Base-by-base conservation (phyloP, 352 stramenopile genomes). In the Globisporangium splendens region DNA sequence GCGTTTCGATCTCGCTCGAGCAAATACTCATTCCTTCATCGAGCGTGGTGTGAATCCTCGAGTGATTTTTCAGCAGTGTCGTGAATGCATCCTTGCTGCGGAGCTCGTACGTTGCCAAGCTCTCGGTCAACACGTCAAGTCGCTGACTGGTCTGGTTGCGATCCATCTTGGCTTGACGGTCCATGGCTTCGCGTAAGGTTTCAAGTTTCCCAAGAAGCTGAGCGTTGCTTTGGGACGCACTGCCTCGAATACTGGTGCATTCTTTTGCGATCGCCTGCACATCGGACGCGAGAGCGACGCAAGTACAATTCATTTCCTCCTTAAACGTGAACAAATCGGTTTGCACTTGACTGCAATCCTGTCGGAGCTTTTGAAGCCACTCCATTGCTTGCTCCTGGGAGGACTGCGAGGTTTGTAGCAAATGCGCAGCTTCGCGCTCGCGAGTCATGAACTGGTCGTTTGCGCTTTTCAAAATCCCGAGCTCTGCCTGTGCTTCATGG, bases 21-120 rank as follows among this genome's bases (percentile, higher is more conserved):
- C 67, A 85, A 21, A 88, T 83, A 10, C 49, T 58, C 73, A 88
- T 83, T 17, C 76, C 65, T 53, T 88, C 72, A 22, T 86, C 70
- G 15, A 88, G 58, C n/a, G 73, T 75, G 13, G 66, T 65, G 3
- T 73, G 72, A 42, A 86, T 83, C 10, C 66, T 59, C 24, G 66
- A 56, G 50, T 86, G 70, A 41, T 79, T 83, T 62, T 88, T 86
- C 21, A 86, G 52, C 24, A 86, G 44, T 10, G 66, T 73, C 10
- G 69, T 65, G 21, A 86, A 51, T 1, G 72, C 64, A 5, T 81
- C 69, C 38, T 81, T 77, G 0, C 68, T 75, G 5, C 73, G 68
- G 18, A 72, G 53, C 43, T 86, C 78, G 54, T 83, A 68, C 1
- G 64, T 63, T 0, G 49, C 24, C 1, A 85, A 55, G 17, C 65